A percentile compares a stretch with the other conserved stretches of the same genome.
Conservation (phyloP, 148 eudicot species). For the Spergularia bocconei region DNA sequence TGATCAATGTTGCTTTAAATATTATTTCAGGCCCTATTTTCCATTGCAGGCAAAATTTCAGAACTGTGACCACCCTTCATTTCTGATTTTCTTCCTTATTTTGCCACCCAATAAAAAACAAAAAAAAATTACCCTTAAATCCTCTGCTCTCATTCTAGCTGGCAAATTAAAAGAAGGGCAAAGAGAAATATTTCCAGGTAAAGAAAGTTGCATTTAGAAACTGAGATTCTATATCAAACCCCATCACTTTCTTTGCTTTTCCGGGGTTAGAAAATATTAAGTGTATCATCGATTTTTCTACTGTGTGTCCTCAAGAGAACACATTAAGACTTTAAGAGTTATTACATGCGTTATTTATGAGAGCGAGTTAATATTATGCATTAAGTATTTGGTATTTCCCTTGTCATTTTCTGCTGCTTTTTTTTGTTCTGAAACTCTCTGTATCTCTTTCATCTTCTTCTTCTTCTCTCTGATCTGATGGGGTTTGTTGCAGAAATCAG, state of each 20-base stretch:
- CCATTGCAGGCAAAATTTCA: background rate
- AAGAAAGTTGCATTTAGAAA: constrained; percentile 16
- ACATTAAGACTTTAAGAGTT: no score
- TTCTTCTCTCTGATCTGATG: constrained; percentile 28
- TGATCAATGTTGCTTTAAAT: background rate
- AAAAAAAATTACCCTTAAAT: background rate
- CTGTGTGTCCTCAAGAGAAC: no score
- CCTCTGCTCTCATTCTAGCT: constrained; percentile 12
- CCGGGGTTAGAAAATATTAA: constrained; percentile 13
- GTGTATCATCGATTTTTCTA: background rate
- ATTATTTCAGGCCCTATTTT: background rate
- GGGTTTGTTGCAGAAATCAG: constrained; percentile 32
- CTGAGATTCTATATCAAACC: constrained; percentile 27
- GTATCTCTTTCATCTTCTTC: constrained; percentile 16
- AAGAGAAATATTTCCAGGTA: constrained; percentile 18
- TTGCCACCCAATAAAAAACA: background rate
- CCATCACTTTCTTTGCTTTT: constrained; percentile 39
- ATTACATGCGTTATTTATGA: no score
- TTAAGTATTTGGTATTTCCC: background rate
- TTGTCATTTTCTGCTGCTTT: constrained; percentile 7
- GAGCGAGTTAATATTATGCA: background rate
- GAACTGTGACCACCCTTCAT: constrained; percentile 3
- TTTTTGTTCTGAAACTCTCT: constrained; percentile 15
- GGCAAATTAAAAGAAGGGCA: constrained; percentile 7
- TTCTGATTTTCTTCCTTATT: constrained; percentile 2